Evolutionary conservation across 768 basidiomycete species (phyloP).

Genomic region (Paxillus rubicundulus): DNA sequence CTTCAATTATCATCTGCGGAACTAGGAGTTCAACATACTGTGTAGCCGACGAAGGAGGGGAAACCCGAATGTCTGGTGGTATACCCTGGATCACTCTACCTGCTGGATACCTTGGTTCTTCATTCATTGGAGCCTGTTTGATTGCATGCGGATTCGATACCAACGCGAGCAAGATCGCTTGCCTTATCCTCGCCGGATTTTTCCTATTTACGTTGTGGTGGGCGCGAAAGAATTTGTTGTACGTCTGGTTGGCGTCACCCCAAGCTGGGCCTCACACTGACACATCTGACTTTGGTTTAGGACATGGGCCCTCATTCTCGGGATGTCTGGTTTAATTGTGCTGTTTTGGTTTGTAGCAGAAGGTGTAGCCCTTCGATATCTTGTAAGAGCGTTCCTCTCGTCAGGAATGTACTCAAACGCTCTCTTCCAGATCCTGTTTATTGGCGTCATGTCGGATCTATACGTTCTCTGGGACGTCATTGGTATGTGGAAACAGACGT

Average conservation of each 20-base stretch:
- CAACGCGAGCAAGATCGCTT: constrained; percentile 83
- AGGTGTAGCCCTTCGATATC: constrained; percentile 71
- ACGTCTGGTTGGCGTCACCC: constrained; percentile 26
- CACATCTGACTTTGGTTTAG: constrained; percentile 33
- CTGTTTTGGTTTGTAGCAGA: constrained; percentile 82
- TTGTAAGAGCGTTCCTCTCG: constrained; percentile 44
- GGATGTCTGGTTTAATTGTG: constrained; percentile 77
- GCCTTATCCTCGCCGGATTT: constrained; percentile 76
- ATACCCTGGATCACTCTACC: constrained; percentile 79
- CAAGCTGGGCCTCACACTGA: neutral
- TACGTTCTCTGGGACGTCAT: constrained; percentile 89
- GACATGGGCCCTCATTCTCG: constrained; percentile 74
- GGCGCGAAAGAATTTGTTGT: constrained; percentile 76
- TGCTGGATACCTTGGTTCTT: constrained; percentile 83
- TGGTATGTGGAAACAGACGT: constrained; percentile 41
- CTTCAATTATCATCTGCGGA: neutral
- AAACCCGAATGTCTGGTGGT: constrained; percentile 85
- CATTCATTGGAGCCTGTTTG: constrained; percentile 81
- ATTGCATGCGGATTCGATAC: constrained; percentile 90
- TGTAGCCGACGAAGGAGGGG: constrained; percentile 83
- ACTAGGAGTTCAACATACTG: constrained; percentile 8
- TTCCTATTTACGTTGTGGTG: constrained; percentile 90
- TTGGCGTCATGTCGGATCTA: constrained; percentile 85
- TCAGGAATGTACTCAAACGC: neutral
- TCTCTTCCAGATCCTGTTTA: constrained; percentile 61